Base-by-base conservation (phyloP, 148 eudicot genomes). In the Limonium bicolor region DNA sequence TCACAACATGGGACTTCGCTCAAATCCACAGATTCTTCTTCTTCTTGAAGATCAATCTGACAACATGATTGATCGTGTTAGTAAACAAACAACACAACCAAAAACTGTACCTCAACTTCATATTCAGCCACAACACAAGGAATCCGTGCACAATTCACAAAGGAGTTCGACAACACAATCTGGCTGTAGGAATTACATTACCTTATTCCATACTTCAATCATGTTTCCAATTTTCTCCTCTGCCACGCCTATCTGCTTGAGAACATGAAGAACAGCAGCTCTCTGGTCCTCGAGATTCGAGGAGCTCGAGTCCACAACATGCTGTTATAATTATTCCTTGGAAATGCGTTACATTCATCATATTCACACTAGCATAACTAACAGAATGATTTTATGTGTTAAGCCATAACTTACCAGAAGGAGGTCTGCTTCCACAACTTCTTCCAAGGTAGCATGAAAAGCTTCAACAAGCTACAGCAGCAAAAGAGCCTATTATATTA, bases 141-240 rank as follows among this genome's bases (percentile, higher is more conserved):
- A 20, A 8, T 40, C 12, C 20, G 7, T 16, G 21, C 3, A 16
- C 1, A 40, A 0, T 6, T 4, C 3, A 26, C 44, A 40, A 16
- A 6, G 21, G 11, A 40, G 12, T 20, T 15, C 7, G 42, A 8
- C 7, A n/a, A n/a, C n/a, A n/a, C n/a, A 50, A 35, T 12, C 41
- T 35, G 31, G 29, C 10, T 6, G 35, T 4, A 9, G 28, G 10
- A 9, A 6, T 36, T 18, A 13, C 6, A 9, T 10, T 69, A 84
- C 97, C 97, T 90, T 84, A 61, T 90, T 90, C 93, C 95, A 84
- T 62, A 90, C 97, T 65, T 90, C 97, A 55, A 90, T 50, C 97
- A 90, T 84, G 51, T 71, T 78, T 46, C 58, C 66, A 51, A 90
- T 72, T 72, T 90, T 90, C 61, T 84, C 73, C 51, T 74, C 69